Evolutionary conservation across 805 yeast species (phyloP).

Genomic region (Zygosaccharomyces siamensis): DNA sequence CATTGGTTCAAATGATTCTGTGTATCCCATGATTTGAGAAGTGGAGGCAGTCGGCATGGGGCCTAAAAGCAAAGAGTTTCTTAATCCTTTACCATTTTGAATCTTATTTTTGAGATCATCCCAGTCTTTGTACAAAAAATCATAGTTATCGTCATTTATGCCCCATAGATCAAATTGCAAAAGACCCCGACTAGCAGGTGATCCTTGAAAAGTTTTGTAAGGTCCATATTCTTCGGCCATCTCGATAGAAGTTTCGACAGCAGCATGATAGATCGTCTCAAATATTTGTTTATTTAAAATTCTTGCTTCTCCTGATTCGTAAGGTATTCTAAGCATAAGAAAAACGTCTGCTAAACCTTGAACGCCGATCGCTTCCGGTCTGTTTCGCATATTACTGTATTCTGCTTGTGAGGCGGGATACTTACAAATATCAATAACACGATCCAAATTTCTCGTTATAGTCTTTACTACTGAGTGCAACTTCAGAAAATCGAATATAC

Average conservation of each 20-base stretch:
- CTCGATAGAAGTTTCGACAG: slow-evolving; percentile 81
- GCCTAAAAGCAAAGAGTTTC: slow-evolving; percentile 84
- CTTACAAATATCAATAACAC: slow-evolving; percentile 71
- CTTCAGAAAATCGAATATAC: slow-evolving; percentile 60
- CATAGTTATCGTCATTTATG: slow-evolving; percentile 31
- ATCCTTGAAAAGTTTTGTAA: slow-evolving; percentile 69
- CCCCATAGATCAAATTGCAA: slow-evolving; percentile 88
- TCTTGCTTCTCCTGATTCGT: slow-evolving; percentile 78
- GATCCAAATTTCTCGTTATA: slow-evolving; percentile 69
- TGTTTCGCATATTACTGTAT: slow-evolving; percentile 65
- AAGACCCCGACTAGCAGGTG: slow-evolving; percentile 82
- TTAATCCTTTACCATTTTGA: slow-evolving; percentile 54
- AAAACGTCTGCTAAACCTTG: slow-evolving; percentile 95
- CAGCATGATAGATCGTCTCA: slow-evolving; percentile 94
- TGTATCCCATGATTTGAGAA: slow-evolving; percentile 89
- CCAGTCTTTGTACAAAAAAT: slow-evolving; percentile 76
- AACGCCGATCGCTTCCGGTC: slow-evolving; percentile 93
- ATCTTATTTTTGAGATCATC: slow-evolving; percentile 55
- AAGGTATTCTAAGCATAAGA: slow-evolving; percentile 73
- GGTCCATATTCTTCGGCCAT: slow-evolving; percentile 63
- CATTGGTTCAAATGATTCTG: slow-evolving; percentile 93
- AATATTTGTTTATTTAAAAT: slow-evolving; percentile 75
- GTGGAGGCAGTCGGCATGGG: slow-evolving; percentile 99
- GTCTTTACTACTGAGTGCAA: slow-evolving; percentile 75
- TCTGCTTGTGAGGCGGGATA: slow-evolving; percentile 79